Conservation (phyloP, 179 eudicot genomes). For the Camellia oleifera region DNA sequence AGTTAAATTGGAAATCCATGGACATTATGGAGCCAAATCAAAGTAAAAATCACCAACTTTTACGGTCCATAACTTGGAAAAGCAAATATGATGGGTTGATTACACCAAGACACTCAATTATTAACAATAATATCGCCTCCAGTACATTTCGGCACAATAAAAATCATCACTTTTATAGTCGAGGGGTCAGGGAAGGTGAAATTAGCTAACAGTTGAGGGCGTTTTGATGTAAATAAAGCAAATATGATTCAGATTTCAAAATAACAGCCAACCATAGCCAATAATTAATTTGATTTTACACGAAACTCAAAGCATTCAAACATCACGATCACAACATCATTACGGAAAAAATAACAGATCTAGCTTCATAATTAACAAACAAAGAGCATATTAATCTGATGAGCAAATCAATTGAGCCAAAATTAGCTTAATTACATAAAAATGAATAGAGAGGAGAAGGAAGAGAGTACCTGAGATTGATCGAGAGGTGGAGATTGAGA, state of each 20-base stretch:
- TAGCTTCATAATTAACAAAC: neutral
- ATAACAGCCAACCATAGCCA: neutral
- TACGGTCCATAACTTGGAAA: neutral
- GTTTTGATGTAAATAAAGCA: neutral
- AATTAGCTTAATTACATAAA: neutral
- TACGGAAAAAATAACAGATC: neutral
- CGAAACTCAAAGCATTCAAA: neutral
- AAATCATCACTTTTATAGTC: too few species aligned
- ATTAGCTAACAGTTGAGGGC: too few species aligned
- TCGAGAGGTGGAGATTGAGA: slow-evolving; percentile 30
- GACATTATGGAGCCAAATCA: neutral
- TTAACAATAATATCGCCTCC: too few species aligned
- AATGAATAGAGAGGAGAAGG: neutral
- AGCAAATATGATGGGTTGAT: too few species aligned
- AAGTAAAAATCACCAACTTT: slow-evolving; percentile 2
- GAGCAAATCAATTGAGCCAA: neutral
- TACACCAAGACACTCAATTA: too few species aligned
- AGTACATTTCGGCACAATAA: too few species aligned
- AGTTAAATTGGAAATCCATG: neutral
- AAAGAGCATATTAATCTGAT: neutral
- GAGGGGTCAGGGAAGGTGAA: too few species aligned
- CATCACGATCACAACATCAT: neutral
- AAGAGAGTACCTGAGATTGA: slow-evolving; percentile 34
- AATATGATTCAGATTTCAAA: neutral
- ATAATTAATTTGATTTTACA: neutral